phyloP scores from a whole-genome alignment of 139 green algal genomes.

The Chara braunii region DNA sequence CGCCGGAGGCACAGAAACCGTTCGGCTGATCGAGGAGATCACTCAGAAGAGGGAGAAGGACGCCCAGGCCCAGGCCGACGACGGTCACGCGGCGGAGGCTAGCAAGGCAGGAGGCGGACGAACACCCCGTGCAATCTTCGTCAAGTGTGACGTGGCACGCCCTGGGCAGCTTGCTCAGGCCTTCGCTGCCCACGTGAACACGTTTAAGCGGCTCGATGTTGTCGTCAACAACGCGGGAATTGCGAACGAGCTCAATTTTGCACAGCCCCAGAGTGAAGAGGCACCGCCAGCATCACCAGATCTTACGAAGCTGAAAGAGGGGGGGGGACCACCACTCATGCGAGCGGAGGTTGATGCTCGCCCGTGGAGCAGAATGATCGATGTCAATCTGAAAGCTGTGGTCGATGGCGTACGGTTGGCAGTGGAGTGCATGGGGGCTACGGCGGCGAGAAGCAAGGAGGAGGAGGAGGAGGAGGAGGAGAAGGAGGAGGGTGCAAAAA shows the following conservation, averaged over 20 bases:
- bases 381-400: conserved; percentile 39
- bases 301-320: no score
- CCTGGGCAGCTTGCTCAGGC: not conserved
- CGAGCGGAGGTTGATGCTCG: no score
- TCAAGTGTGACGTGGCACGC: conserved; percentile 35
- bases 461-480: no score
- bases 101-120: no score
- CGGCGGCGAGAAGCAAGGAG: not conserved
- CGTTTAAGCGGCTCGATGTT: conserved; percentile 35
- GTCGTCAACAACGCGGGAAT: conserved; percentile 43
- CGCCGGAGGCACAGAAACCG: conserved; percentile 8
- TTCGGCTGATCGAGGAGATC: conserved; percentile 11
- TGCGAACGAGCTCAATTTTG: no score
- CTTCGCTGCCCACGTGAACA: conserved; percentile 20
- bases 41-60: not conserved
- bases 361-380: conserved; percentile 13
- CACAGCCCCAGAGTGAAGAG: no score
- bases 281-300: no score
- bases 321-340: no score
- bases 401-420: conserved; percentile 39
- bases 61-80: no score
- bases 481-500: no score
- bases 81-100: no score
- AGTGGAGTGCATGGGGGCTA: conserved; percentile 27
- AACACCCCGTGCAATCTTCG: conserved; percentile 28